Evolutionary conservation across 1,284 basidiomycete genomes (phyloP).

Genomic region (Rhodotorula sp.): DNA sequence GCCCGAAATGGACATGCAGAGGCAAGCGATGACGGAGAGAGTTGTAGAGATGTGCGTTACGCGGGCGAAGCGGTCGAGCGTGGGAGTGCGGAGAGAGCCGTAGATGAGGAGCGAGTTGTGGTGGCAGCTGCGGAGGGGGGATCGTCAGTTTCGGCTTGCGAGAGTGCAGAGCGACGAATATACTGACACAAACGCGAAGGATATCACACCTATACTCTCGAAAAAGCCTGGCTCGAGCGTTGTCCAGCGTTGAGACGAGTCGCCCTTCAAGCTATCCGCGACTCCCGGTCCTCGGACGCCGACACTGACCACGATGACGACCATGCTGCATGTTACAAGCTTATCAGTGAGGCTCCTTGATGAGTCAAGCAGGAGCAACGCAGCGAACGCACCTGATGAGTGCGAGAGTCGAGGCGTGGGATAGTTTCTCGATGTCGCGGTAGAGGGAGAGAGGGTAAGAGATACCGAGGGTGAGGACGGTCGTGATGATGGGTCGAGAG

Average conservation of each 20-base stretch:
- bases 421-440: slow-evolving; percentile 94
- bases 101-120: slow-evolving; percentile 71
- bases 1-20: slow-evolving; percentile 82
- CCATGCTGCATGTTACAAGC: slow-evolving; percentile 70
- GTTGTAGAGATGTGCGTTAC: slow-evolving; percentile 89
- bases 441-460: slow-evolving; percentile 95
- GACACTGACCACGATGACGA: slow-evolving; percentile 86
- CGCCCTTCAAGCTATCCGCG: slow-evolving; percentile 74
- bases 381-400: slow-evolving; percentile 47
- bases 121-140: slow-evolving; percentile 25
- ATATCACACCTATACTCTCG: slow-evolving; percentile 70
- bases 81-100: slow-evolving; percentile 86
- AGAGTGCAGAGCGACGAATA: too few relatives aligned
- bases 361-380: neutral
- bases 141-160: neutral
- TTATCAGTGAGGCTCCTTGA: too few relatives aligned
- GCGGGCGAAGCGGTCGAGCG: slow-evolving; percentile 86
- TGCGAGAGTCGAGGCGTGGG: slow-evolving; percentile 79
- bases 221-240: slow-evolving; percentile 74
- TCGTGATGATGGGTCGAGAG: slow-evolving; percentile 84
- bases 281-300: slow-evolving; percentile 80
- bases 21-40: slow-evolving; percentile 75
- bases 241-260: slow-evolving; percentile 59
- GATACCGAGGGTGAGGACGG: slow-evolving; percentile 69
- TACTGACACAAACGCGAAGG: slow-evolving; percentile 70